phyloP scores from a whole-genome alignment of 2,329 filamentous ascomycete genomes.

The Colletotrichum theobromicola region DNA sequence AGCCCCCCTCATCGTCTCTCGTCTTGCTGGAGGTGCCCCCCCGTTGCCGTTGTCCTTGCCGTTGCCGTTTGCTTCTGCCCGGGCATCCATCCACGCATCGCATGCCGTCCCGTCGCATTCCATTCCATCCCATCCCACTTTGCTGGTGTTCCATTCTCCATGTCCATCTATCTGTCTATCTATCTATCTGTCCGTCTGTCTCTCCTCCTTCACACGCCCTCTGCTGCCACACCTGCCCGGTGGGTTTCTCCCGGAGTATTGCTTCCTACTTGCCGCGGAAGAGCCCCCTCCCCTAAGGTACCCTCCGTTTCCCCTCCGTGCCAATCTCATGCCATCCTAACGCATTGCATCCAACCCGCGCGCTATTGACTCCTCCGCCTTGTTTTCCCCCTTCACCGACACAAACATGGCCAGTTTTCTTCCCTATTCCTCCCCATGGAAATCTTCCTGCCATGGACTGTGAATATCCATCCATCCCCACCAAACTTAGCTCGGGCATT shows the following conservation, averaged over 20 bases:
- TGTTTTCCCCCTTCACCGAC: slow-evolving; percentile 1
- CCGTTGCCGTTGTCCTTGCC: not conserved
- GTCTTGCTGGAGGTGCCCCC: not conserved
- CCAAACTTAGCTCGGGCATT: not conserved
- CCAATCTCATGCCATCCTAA: not conserved
- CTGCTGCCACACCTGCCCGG: not conserved
- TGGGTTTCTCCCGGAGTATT: not conserved
- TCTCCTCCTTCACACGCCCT: not conserved
- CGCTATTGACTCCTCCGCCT: not conserved
- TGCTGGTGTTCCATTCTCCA: not conserved
- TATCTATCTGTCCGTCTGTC: not conserved
- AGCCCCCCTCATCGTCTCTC: no score
- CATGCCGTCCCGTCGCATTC: not conserved
- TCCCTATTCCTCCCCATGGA: not conserved
- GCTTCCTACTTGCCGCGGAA: not conserved
- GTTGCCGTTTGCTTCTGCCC: not conserved
- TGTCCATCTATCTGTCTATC: not conserved
- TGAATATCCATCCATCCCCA: not conserved
- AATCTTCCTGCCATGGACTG: not conserved
- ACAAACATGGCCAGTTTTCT: not conserved
- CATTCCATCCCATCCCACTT: not conserved
- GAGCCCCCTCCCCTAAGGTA: not conserved
- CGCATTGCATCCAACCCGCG: not conserved
- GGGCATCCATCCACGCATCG: not conserved
- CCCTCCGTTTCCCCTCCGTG: not conserved